Evolutionary conservation across 768 basidiomycete genomes (phyloP).

Genomic region (Tremella yokohamensis): DNA sequence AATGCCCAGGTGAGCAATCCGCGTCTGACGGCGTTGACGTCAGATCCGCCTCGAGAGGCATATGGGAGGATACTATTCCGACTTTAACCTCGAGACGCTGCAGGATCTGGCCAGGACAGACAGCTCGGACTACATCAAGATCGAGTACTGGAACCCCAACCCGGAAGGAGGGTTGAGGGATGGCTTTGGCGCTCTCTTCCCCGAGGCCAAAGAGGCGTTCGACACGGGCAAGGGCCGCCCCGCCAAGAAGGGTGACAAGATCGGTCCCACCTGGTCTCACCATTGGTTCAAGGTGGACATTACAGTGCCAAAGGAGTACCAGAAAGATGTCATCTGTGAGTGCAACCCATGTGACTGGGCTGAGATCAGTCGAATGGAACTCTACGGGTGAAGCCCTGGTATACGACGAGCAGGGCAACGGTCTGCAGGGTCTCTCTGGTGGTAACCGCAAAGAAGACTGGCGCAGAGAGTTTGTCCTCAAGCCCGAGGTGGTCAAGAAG

Average conservation of each 20-base stretch:
- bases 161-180: constrained; percentile 41
- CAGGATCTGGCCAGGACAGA: constrained; percentile 72
- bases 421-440: constrained; percentile 86
- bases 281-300: constrained; percentile 92
- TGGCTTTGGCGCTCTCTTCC: constrained; percentile 56
- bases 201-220: constrained; percentile 80
- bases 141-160: constrained; percentile 83
- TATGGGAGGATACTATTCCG: constrained; percentile 70
- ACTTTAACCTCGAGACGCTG: constrained; percentile 74
- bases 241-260: constrained; percentile 79
- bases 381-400: constrained; percentile 93
- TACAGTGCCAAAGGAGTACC: constrained; percentile 69
- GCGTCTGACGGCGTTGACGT: neutral
- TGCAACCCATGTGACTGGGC: neutral
- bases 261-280: constrained; percentile 96
- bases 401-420: constrained; percentile 68
- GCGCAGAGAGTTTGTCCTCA: constrained; percentile 89
- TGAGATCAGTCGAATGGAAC: constrained; percentile 73
- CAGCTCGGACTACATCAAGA: constrained; percentile 57
- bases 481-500: constrained; percentile 60
- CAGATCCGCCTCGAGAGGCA: constrained; percentile 5
- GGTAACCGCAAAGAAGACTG: constrained; percentile 71
- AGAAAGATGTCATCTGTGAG: constrained; percentile 56
- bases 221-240: constrained; percentile 51
- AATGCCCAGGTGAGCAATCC: neutral